Percentiles rank a stretch among this genome's conserved stretches.
phyloP scores from a whole-genome alignment of 768 basidiomycete genomes.

The Crassisporium funariophilum region DNA sequence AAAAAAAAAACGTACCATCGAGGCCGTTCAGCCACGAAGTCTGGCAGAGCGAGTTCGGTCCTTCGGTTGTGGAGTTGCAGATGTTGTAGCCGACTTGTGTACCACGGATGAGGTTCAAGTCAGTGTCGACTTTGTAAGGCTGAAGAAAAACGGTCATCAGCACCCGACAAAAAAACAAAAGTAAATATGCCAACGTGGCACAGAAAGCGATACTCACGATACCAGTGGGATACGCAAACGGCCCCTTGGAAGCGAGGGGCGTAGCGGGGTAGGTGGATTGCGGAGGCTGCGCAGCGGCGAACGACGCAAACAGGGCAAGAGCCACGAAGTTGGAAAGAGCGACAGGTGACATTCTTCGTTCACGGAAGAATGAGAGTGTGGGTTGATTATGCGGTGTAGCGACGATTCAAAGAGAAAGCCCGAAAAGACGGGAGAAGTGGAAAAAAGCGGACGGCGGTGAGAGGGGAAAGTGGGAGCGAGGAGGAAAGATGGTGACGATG shows the following conservation, averaged over 20 bases:
- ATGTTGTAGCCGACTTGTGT: constrained; percentile 64
- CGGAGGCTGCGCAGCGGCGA: constrained; percentile 30
- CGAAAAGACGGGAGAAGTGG: too few species aligned
- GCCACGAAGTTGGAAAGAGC: constrained; percentile 40
- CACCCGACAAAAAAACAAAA: too few species aligned
- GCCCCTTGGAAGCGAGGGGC: constrained; percentile 49
- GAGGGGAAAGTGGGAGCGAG: too few species aligned
- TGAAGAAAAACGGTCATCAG: constrained; percentile 14
- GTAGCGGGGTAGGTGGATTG: constrained; percentile 44
- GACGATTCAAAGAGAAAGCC: too few species aligned
- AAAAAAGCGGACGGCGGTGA: too few species aligned
- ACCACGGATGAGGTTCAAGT: constrained; percentile 36
- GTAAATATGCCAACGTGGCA: not conserved
- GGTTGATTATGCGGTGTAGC: too few species aligned
- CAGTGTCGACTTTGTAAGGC: constrained; percentile 42
- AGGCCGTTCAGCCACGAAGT: constrained; percentile 55
- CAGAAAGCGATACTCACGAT: constrained; percentile 32
- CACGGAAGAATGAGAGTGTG: too few species aligned
- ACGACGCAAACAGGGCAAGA: constrained; percentile 31
- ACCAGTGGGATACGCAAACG: constrained; percentile 43
- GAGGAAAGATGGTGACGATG: too few species aligned
- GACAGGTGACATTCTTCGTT: constrained; percentile 52
- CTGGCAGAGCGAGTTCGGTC: constrained; percentile 60
- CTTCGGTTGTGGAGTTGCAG: constrained; percentile 70
- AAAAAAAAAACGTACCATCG: constrained; percentile 61